Percentiles rank a stretch among this genome's conserved stretches.
These are phyloP conservation scores for Tulasnella sp. DNA, from an alignment of 768 basidiomycete species.

Conservation along the genomic window DNA sequence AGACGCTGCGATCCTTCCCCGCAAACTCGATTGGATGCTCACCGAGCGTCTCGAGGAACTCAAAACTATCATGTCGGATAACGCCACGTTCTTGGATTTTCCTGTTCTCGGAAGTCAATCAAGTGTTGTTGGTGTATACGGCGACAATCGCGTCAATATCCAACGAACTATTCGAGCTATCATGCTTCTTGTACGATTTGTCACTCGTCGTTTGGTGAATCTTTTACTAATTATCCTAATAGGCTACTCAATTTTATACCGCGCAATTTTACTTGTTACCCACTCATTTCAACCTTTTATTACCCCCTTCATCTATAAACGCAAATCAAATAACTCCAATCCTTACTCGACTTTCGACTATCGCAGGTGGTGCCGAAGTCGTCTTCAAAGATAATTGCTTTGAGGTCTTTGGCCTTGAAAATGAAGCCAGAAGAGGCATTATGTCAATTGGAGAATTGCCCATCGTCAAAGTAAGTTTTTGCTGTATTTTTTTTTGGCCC, in stretches of 20 bases:
- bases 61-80: constrained; percentile 87
- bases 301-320: constrained; percentile 71
- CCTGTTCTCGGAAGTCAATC: constrained; percentile 86
- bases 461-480: constrained; percentile 59
- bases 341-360: constrained; percentile 70
- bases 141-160: constrained; percentile 87
- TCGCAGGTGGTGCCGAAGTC: constrained; percentile 64
- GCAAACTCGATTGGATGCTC: constrained; percentile 97
- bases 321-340: constrained; percentile 70
- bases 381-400: constrained; percentile 97
- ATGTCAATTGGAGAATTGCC: constrained; percentile 81
- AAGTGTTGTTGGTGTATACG: constrained; percentile 85
- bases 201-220: neutral
- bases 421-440: constrained; percentile 78
- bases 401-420: constrained; percentile 88
- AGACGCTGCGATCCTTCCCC: constrained; percentile 86
- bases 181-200: constrained; percentile 73
- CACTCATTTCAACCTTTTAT: constrained; percentile 80
- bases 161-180: constrained; percentile 86
- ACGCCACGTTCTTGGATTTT: constrained; percentile 89
- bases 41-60: constrained; percentile 93
- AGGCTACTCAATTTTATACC: constrained; percentile 93
- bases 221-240: neutral
- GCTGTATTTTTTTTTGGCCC: constrained; percentile 2
- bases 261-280: constrained; percentile 97